These are phyloP conservation scores for Aspergillaceae sp. DNA, from an alignment of 2,329 filamentous ascomycete genomes.

Conservation along the genomic window DNA sequence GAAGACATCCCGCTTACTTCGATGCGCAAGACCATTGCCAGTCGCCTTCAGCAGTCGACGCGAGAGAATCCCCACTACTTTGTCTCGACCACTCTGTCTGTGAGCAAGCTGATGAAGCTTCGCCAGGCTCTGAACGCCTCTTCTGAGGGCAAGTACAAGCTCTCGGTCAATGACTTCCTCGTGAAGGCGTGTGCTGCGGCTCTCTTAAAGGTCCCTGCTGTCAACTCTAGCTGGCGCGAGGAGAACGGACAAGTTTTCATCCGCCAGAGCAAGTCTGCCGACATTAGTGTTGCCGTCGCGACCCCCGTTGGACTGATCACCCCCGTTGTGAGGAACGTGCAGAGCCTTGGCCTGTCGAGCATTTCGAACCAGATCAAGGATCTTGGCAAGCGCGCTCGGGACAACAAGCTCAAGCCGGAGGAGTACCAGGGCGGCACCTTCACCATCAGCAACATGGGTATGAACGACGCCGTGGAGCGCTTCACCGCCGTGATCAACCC, in stretches of 20 bases:
- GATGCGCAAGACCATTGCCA: conserved; percentile 98
- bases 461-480: conserved; percentile 92
- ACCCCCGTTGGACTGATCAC: conserved; percentile 94
- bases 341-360: conserved; percentile 73
- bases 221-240: conserved; percentile 87
- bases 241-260: conserved; percentile 69
- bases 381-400: conserved; percentile 88
- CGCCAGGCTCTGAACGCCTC: conserved; percentile 85
- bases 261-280: conserved; percentile 85
- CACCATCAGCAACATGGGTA: conserved; percentile 99
- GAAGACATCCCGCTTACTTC: conserved; percentile 75
- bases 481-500: conserved; percentile 99
- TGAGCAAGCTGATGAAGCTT: conserved; percentile 92
- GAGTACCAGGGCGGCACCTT: conserved; percentile 99
- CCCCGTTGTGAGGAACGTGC: conserved; percentile 86
- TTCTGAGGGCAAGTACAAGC: conserved; percentile 90
- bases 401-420: conserved; percentile 98
- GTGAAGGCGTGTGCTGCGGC: conserved; percentile 91
- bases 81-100: conserved; percentile 82
- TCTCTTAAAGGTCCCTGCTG: conserved; percentile 84
- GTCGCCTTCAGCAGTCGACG: conserved; percentile 78
- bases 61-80: conserved; percentile 98
- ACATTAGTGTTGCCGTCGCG: conserved; percentile 91
- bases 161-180: conserved; percentile 99
- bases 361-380: conserved; percentile 92